These are phyloP conservation scores for Trifolium dubium DNA, from an alignment of 306 rosid species.

Conservation along the genomic window DNA sequence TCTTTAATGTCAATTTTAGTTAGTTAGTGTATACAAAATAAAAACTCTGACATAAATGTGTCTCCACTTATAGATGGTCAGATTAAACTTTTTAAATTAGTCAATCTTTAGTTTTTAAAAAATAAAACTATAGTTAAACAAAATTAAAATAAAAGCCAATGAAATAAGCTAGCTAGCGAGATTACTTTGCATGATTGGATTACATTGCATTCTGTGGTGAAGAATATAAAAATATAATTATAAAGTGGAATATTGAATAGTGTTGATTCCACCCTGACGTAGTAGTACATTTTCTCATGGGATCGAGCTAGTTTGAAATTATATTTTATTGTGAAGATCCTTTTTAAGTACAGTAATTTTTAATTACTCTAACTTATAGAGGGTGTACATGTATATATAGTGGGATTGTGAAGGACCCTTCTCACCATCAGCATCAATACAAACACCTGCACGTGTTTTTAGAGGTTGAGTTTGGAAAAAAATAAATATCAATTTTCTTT, in stretches of 20 bases:
- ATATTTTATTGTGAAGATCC: background rate
- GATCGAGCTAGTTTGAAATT: background rate
- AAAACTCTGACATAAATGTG: no score
- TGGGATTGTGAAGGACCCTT: conserved; percentile 19
- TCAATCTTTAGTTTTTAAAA: no score
- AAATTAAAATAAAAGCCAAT: background rate
- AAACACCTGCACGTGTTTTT: conserved; percentile 41
- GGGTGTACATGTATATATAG: conserved; percentile 25
- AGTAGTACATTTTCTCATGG: background rate
- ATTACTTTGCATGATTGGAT: conserved; percentile 18
- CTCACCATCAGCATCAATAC: conserved; percentile 20
- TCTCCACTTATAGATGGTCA: no score
- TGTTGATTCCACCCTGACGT: conserved; percentile 30
- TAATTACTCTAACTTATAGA: background rate
- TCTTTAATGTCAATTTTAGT: no score
- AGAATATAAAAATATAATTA: conserved; percentile 2
- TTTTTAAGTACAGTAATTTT: no score
- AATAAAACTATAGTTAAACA: no score
- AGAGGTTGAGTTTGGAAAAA: conserved; percentile 26
- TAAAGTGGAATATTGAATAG: conserved; percentile 7
- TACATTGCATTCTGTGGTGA: background rate
- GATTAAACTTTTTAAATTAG: no score
- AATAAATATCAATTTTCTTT: background rate
- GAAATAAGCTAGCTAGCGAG: background rate
- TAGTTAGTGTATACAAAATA: no score